Evolutionary conservation across 108 stramenopile species (phyloP), one percentile per base, ranked within the genome.

Genomic region (Skeletonema tropicum): DNA sequence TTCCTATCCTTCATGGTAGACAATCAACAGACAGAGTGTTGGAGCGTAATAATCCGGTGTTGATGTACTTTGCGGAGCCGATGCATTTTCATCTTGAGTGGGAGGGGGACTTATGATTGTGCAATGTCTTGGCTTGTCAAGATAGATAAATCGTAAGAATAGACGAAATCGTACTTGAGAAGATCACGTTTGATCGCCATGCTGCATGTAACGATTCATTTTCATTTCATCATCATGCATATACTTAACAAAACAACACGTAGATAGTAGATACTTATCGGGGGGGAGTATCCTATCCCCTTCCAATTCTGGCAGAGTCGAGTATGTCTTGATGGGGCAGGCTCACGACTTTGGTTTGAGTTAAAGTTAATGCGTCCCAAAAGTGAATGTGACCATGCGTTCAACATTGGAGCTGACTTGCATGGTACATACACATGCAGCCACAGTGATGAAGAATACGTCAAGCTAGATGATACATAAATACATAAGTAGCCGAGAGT

Each of bases 1-100:
- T 61, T 61, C 60, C 31, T 61, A 61, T 38, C 31, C 6, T 61
- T 15, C 36, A 61, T 61, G 25, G 38, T 61, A 33, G 5, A 61
- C 5, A 32, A 61, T 32, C 60, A 61, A 19, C 19, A n/a, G 7
- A 30, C 60, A n/a, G 60, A 61, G 32, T 61, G 60, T n/a, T 57
- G 46, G 26, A 61, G 30, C 21, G 6, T n/a, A 61, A 29, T 35
- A 61, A 61, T 61, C 74, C 74, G 23, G 49, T 68, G 5, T 13
- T 74, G 52, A 65, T 55, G 19, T 68, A 74, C 30, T 74, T 74
- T 57, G 66, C 57, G 14, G 25, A 46, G 17, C 74, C 74, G 19
- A 74, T 74, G 52, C 17, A 19, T 21, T 49, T 49, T 49, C 48
- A 49, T 49, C 48, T 49, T 19, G 17, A 4, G 14, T 49, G 48